A percentile compares a stretch with the other conserved stretches of the same genome.
Conservation (phyloP, 75 land plant species). For the Chamaecyparis obtusa region DNA sequence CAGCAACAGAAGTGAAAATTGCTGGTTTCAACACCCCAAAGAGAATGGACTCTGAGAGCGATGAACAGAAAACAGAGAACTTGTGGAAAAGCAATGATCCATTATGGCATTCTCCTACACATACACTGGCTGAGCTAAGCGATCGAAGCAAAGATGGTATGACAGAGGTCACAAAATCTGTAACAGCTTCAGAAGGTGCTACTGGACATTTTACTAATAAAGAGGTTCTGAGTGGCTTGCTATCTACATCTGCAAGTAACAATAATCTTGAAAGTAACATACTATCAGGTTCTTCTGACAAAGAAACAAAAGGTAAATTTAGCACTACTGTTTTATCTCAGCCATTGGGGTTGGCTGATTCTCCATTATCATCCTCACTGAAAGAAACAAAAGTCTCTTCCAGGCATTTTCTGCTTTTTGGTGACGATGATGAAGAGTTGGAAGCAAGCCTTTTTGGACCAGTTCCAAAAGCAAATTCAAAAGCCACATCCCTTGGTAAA, state of each 20-base stretch:
- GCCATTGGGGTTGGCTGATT: not conserved
- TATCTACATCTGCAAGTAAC: not conserved
- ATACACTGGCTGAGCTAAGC: not conserved
- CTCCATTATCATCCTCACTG: not conserved
- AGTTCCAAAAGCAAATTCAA: conserved; percentile 3
- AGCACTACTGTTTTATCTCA: not conserved
- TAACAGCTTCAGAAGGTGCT: not conserved
- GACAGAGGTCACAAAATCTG: not conserved
- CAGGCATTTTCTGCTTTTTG: conserved; percentile 4
- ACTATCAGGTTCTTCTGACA: not conserved
- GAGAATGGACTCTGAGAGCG: not conserved
- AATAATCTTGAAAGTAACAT: not conserved
- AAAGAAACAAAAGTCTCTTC: conserved; percentile 7
- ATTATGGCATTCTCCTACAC: not conserved
- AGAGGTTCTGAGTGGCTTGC: not conserved
- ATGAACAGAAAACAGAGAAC: not conserved
- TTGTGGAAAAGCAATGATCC: not conserved
- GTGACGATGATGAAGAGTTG: conserved; percentile 8
- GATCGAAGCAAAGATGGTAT: not conserved
- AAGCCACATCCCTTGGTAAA: not conserved
- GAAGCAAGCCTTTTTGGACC: conserved; percentile 10
- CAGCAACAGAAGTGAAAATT: not conserved
- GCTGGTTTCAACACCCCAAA: not conserved
- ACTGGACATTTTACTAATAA: not conserved
- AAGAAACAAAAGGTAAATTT: not conserved